A percentile compares a stretch with the other conserved stretches of the same genome.
Conservation (phyloP, 2,329 filamentous ascomycete genomes). For the Fusarium redolens region DNA sequence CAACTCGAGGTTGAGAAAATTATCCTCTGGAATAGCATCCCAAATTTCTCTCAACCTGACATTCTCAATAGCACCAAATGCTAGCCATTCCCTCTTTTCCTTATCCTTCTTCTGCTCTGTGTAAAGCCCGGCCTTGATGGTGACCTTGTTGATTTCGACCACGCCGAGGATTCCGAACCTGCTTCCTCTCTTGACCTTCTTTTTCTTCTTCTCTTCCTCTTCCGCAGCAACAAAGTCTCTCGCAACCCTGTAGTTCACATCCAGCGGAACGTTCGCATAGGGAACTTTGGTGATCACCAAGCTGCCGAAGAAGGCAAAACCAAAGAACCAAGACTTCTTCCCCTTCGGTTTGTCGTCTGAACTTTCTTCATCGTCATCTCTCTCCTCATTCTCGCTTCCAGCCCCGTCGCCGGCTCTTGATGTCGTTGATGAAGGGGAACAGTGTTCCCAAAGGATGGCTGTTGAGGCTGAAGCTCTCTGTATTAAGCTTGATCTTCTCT, state of each 20-base stretch:
- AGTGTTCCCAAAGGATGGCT: neutral
- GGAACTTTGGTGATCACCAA: neutral
- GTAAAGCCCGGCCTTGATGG: neutral
- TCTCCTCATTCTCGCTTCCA: neutral
- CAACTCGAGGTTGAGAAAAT: neutral
- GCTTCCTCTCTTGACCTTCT: neutral
- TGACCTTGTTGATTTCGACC: neutral
- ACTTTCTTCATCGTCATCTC: neutral
- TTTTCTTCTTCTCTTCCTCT: neutral
- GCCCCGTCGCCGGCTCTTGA: neutral
- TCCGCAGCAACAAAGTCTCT: neutral
- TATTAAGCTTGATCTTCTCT: neutral
- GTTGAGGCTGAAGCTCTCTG: neutral
- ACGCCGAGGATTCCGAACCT: neutral
- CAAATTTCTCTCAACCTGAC: neutral
- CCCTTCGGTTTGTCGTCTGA: neutral
- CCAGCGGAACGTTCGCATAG: neutral
- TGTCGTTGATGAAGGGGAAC: neutral
- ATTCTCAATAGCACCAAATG: neutral
- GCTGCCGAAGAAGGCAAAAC: neutral
- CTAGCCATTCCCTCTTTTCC: neutral
- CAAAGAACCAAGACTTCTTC: neutral
- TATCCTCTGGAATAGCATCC: neutral
- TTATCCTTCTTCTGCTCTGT: neutral
- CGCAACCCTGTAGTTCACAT: neutral